Percentiles rank a stretch among this genome's conserved stretches.
These are phyloP conservation scores for Mrakiaceae sp. DNA, from an alignment of 1,284 basidiomycete species.

Conservation along the genomic window DNA sequence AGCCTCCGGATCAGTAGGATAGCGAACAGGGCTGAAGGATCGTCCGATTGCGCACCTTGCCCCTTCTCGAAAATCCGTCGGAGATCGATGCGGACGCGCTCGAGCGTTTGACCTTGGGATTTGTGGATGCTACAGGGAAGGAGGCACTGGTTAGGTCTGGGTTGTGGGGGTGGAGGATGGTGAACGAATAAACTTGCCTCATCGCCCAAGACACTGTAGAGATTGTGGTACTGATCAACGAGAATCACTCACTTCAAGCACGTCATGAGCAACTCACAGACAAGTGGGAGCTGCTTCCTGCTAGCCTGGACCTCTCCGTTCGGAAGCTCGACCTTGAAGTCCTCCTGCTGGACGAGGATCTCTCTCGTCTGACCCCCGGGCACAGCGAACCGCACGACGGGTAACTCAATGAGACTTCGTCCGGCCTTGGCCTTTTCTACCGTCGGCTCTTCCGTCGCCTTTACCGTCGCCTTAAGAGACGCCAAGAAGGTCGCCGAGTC, in stretches of 20 bases:
- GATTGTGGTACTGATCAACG: neutral
- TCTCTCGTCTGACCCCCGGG: slow-evolving; percentile 44
- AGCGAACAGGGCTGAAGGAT: neutral
- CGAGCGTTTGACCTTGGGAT: slow-evolving; percentile 26
- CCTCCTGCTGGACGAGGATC: slow-evolving; percentile 55
- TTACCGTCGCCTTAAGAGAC: slow-evolving; percentile 3
- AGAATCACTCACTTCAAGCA: neutral
- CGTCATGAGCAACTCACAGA: slow-evolving; percentile 27
- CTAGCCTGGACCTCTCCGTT: slow-evolving; percentile 68
- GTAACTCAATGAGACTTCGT: slow-evolving; percentile 39
- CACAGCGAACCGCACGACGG: slow-evolving; percentile 65
- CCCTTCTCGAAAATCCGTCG: slow-evolving; percentile 65
- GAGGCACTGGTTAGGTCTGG: neutral
- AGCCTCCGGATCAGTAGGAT: slow-evolving; percentile 8
- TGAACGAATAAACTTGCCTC: neutral
- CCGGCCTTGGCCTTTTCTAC: slow-evolving; percentile 28
- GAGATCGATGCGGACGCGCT: slow-evolving; percentile 38
- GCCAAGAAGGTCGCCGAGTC: neutral
- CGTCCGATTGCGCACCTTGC: slow-evolving; percentile 23
- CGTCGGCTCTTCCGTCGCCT: slow-evolving; percentile 22
- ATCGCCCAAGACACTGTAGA: neutral
- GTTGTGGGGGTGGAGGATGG: neutral
- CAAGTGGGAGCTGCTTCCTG: slow-evolving; percentile 51
- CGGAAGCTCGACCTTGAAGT: slow-evolving; percentile 74
- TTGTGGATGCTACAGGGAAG: slow-evolving; percentile 8